Base-by-base conservation (phyloP, 2,329 filamentous ascomycete species). In the Coniochaeta pulveracea region DNA sequence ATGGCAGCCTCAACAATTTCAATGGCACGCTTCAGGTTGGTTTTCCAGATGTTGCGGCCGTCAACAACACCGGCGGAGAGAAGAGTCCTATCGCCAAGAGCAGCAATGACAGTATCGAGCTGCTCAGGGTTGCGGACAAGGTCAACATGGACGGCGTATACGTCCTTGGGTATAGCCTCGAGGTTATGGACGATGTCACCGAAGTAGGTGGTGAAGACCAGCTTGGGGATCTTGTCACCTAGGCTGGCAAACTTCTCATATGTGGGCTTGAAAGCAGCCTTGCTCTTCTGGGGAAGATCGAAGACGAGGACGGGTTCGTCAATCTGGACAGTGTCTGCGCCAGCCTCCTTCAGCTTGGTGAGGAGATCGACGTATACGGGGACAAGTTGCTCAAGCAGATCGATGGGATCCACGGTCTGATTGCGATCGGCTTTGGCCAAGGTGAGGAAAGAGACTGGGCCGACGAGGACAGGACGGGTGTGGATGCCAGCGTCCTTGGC, bases 31-130 rank as follows among this genome's bases (percentile, higher is more conserved):
- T 93, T 83, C 69, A 95, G 82, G 80, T 96, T 93, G 66, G 86
- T 95, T 84, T 98, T 98, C 91, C 91, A 98, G 73, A 98, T 96
- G 76, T 98, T 98, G 55, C 91, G 86, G 53, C 91, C 91, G 52
- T 98, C 88, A 47, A 98, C 91, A 50, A 98, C 83, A 85, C 91
- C 91, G 45, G 79, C 82, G 46, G 91, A 98, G 46, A 98, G 80
- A 48, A 86, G 64, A 58, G 94, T 93, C 60, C 86, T 85, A 58
- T 85, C 64, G 58, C 85, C 86, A 45, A 98, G 77, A 52, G 86
- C 80, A 54, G 68, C 71, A 48, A 85, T 61, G 52, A 98, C 85
- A 46, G 80, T 76, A 41, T 91, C 78, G 44, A 98, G 81, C 72
- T 98, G 91, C 73, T 96, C 89, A 36, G 91, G 91, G 75, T 95